Conservation (phyloP, 768 basidiomycete species). For the Mycena pura region DNA sequence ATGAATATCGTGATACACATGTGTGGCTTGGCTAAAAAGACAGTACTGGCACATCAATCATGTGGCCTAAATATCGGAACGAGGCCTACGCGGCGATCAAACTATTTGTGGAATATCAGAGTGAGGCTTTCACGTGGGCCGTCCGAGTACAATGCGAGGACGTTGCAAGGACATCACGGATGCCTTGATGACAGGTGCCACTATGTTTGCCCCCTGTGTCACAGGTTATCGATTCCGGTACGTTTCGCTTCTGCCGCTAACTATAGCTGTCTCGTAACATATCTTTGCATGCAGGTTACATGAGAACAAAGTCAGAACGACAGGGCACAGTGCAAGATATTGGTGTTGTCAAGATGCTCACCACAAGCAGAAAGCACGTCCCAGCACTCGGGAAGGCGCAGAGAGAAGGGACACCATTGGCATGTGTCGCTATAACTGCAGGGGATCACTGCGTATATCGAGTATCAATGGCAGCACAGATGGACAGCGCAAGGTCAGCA, state of each 20-base stretch:
- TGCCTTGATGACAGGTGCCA: no score
- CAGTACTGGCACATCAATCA: no score
- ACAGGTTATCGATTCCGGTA: conserved; percentile 20
- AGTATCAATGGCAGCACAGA: not conserved
- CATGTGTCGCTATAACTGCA: conserved; percentile 19
- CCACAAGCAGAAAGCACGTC: conserved; percentile 20
- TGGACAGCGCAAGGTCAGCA: not conserved
- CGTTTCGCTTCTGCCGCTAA: not conserved
- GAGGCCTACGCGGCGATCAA: no score
- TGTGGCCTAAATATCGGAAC: no score
- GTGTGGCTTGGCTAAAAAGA: no score
- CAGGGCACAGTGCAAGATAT: conserved; percentile 16
- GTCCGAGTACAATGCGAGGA: no score
- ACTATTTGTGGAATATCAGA: no score
- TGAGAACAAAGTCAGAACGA: not conserved
- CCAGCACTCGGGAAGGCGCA: not conserved
- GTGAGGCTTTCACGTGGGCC: no score
- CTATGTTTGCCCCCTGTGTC: no score
- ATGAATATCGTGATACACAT: no score
- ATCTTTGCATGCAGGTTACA: conserved; percentile 4
- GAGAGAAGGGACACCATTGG: conserved; percentile 14
- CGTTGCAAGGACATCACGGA: no score
- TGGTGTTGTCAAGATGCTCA: conserved; percentile 27
- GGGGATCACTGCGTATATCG: not conserved
- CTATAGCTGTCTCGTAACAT: no score